Base-by-base conservation (phyloP, 192 early-diverging fungal genomes). In the Coemansia sp. region DNA sequence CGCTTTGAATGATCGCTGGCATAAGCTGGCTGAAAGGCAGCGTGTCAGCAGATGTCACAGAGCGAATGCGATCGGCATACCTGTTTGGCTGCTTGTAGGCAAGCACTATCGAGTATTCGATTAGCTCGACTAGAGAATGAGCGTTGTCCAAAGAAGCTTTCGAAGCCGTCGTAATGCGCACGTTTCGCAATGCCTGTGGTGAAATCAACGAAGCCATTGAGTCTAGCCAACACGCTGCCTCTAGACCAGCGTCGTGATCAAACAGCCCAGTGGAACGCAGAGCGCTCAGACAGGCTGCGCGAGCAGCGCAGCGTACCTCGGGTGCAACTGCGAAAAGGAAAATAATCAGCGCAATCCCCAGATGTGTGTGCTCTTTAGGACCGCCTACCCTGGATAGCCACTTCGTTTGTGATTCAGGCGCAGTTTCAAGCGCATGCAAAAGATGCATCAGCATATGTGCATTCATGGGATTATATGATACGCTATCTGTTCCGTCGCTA, bases 1-100 rank as follows among this genome's bases (percentile, higher is more conserved):
- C 73, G 0, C 73, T 67, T 48, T 82, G 73, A 12, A 67, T 64
- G 0, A 76, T 32, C 1, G 79, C 79, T 0, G 79, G 33, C 56
- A 82, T 63, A 28, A 82, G 57, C 0, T 73, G 79, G 22, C 79
- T 82, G n/a, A 75, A 76, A 10, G 67, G 73, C 38, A 81, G 56
- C 6, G 6, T 34, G 1, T 29, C 25, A 14, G 31, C 55, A 14
- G 55, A 56, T 11, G 20, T n/a, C 7, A 6, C 28, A 10, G 42
- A 59, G 54, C 63, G 48, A 29, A 82, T 60, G n/a, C 74, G 71
- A 31, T 76, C 79, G 14, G 69, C 79, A 42, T 82, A 73, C 40
- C 70, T 75, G 74, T 82, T 64, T 28, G 79, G 79, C 38, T 63
- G 70, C 50, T 63, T 66, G 17, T 67, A 40, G 1, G 79, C 74